A percentile compares a stretch with the other conserved stretches of the same genome.
phyloP scores from a whole-genome alignment of 495 filamentous ascomycete species.

The Penicillium daleae region DNA sequence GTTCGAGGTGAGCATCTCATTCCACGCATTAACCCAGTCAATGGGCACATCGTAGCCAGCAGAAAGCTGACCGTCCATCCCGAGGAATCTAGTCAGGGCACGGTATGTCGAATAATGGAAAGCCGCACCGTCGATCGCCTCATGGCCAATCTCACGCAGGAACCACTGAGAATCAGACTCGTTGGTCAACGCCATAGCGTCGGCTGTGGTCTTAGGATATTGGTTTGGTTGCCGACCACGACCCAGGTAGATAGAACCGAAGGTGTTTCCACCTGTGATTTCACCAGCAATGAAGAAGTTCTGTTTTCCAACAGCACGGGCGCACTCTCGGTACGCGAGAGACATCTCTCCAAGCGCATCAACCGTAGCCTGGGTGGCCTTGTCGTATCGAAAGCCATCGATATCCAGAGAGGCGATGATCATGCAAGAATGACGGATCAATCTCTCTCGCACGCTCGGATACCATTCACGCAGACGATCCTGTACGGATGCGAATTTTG shows the following conservation, averaged over 20 bases:
- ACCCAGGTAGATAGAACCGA: slow-evolving; percentile 68
- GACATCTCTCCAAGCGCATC: slow-evolving; percentile 65
- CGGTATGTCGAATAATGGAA: slow-evolving; percentile 76
- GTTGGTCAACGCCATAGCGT: slow-evolving; percentile 52
- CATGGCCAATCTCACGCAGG: slow-evolving; percentile 59
- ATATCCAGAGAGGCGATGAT: slow-evolving; percentile 64
- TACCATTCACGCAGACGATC: slow-evolving; percentile 75
- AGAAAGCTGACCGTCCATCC: slow-evolving; percentile 62
- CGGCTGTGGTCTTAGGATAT: slow-evolving; percentile 39
- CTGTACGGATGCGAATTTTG: slow-evolving; percentile 76
- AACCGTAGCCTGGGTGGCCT: slow-evolving; percentile 65
- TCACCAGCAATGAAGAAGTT: slow-evolving; percentile 71
- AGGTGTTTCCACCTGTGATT: slow-evolving; percentile 65
- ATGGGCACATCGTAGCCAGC: slow-evolving; percentile 61
- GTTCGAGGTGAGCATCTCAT: slow-evolving; percentile 61
- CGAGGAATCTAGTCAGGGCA: slow-evolving; percentile 65
- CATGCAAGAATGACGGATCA: slow-evolving; percentile 69
- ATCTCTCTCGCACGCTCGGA: slow-evolving; percentile 57
- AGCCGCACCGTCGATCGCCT: slow-evolving; percentile 65
- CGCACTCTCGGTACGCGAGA: slow-evolving; percentile 57
- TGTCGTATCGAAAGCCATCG: slow-evolving; percentile 71
- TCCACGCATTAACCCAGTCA: slow-evolving; percentile 63
- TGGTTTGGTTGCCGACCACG: slow-evolving; percentile 61
- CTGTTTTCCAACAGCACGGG: slow-evolving; percentile 55
- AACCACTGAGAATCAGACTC: slow-evolving; percentile 52